Percentiles rank a stretch among this genome's conserved stretches.
phyloP scores from a whole-genome alignment of 371 early-diverging fungal genomes.

The Saksenaea vasiformis region DNA sequence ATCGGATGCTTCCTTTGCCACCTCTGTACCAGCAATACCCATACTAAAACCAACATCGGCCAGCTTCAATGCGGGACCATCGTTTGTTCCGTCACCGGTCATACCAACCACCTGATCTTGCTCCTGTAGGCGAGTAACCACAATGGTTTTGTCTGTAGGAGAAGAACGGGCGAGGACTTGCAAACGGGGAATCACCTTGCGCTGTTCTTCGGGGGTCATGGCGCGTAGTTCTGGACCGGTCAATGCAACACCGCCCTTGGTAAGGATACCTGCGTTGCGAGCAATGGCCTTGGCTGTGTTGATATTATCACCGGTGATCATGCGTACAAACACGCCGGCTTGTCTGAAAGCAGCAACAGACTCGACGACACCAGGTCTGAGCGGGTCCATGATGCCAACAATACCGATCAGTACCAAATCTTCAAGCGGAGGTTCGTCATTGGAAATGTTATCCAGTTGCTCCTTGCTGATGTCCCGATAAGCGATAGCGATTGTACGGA shows the following conservation, averaged over 20 bases:
- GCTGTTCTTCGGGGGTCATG: slow-evolving; percentile 77
- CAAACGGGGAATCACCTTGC: slow-evolving; percentile 78
- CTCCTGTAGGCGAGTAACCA: slow-evolving; percentile 83
- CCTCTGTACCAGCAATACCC: slow-evolving; percentile 97
- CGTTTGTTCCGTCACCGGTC: slow-evolving; percentile 98
- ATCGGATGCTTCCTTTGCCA: slow-evolving; percentile 94
- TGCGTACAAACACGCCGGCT: slow-evolving; percentile 93
- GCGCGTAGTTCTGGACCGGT: slow-evolving; percentile 88
- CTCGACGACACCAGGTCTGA: slow-evolving; percentile 85
- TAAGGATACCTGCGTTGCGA: slow-evolving; percentile 83
- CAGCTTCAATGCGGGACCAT: slow-evolving; percentile 93
- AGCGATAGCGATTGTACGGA: slow-evolving; percentile 88
- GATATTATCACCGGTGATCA: slow-evolving; percentile 97
- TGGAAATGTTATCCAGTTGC: slow-evolving; percentile 27
- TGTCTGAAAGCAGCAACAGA: slow-evolving; percentile 79
- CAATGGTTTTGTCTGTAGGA: slow-evolving; percentile 92
- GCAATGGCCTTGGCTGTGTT: slow-evolving; percentile 92
- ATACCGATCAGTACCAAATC: slow-evolving; percentile 77
- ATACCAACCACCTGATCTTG: slow-evolving; percentile 94
- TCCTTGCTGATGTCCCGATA: slow-evolving; percentile 64
- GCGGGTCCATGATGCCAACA: slow-evolving; percentile 93
- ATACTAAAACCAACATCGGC: slow-evolving; percentile 98
- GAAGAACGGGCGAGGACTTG: slow-evolving; percentile 93
- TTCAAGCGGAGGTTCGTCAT: slow-evolving; percentile 59
- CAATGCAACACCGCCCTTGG: slow-evolving; percentile 82